Conservation (phyloP, 768 basidiomycete species). For the Nidula microcarpa region DNA sequence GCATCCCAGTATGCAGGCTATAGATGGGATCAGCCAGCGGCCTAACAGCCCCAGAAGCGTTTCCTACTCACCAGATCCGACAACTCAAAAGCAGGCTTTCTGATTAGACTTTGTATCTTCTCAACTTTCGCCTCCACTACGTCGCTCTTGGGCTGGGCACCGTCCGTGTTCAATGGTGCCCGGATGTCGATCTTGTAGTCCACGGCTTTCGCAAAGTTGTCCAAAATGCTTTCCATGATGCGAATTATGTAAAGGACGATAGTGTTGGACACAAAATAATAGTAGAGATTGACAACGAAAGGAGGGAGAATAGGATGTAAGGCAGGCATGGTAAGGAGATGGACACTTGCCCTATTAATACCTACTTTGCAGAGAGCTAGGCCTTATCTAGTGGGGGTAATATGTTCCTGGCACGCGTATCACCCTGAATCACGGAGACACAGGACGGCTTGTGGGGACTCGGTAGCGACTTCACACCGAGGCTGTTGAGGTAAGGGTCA, state of each 20-base stretch:
- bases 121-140: constrained; percentile 17
- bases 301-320: too few relatives aligned
- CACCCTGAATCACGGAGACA: neutral
- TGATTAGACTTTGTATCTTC: constrained; percentile 23
- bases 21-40: neutral
- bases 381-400: neutral
- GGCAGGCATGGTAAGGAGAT: too few relatives aligned
- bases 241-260: neutral
- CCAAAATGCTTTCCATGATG: neutral
- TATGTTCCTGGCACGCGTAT: neutral
- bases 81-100: constrained; percentile 18
- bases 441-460: neutral
- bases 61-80: constrained; percentile 21
- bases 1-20: constrained; percentile 52
- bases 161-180: constrained; percentile 28
- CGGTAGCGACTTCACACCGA: neutral
- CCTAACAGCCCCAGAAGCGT: constrained; percentile 1
- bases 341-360: too few relatives aligned
- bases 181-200: neutral
- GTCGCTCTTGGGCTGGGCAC: constrained; percentile 18
- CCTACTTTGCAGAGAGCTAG: neutral
- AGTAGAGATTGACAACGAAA: neutral
- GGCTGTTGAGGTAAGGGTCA: neutral
- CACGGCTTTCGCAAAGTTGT: neutral
- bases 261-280: neutral